Conservation (phyloP, 2,329 filamentous ascomycete genomes). For the Aspergillus carbonarius region DNA sequence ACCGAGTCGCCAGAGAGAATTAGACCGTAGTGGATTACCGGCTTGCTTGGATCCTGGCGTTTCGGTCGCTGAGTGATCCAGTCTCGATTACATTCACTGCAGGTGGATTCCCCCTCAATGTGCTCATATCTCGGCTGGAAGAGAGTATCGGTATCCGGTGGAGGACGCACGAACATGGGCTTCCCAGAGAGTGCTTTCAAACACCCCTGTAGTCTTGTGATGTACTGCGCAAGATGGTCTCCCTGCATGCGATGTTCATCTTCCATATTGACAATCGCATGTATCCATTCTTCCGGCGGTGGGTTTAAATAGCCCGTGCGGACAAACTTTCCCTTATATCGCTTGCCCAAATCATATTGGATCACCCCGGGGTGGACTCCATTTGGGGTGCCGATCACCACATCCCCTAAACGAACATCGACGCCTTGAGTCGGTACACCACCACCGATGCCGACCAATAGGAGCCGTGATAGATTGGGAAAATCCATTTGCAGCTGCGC, state of each 20-base stretch:
- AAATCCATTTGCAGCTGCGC: neutral
- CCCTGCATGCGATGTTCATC: too few species aligned
- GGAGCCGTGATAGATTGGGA: neutral
- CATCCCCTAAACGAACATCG: slow-evolving; percentile 2
- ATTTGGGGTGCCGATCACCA: neutral
- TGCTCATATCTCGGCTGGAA: neutral
- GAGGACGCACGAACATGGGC: neutral
- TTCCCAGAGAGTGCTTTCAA: too few species aligned
- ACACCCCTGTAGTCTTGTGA: too few species aligned
- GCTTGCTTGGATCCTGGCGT: neutral
- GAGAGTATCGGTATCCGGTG: neutral
- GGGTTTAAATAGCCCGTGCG: neutral
- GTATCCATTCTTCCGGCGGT: neutral
- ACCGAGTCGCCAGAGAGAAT: neutral
- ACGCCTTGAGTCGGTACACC: neutral
- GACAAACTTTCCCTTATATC: neutral
- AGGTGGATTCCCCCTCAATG: neutral
- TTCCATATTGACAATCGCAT: neutral
- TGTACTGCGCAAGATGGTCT: neutral
- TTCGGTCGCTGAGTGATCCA: neutral
- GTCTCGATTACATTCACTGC: neutral
- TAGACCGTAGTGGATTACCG: neutral
- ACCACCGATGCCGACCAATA: slow-evolving; percentile 7
- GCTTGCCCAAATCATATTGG: slow-evolving; percentile 10
- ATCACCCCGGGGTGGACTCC: neutral